Conservation (phyloP, 768 basidiomycete species). For the Pleurotus pulmonarius region DNA sequence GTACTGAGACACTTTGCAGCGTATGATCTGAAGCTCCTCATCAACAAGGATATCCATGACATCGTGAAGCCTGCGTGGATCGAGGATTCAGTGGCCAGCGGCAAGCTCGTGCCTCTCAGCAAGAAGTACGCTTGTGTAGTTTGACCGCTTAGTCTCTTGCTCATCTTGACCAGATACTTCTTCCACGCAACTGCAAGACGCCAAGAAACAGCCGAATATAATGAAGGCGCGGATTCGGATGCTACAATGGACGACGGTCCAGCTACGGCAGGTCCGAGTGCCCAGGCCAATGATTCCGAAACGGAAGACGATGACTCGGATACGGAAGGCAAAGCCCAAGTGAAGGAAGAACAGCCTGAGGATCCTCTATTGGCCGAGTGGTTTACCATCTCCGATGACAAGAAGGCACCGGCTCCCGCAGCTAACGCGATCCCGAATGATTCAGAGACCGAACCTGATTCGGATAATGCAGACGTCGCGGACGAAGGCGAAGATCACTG, state of each 20-base stretch:
- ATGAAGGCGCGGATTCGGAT: conserved; percentile 31
- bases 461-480: conserved; percentile 60
- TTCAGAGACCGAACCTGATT: conserved; percentile 64
- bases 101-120: conserved; percentile 52
- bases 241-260: conserved; percentile 13
- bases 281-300: conserved; percentile 18
- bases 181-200: conserved; percentile 65
- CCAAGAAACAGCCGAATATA: conserved; percentile 48
- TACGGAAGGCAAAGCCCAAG: conserved; percentile 14
- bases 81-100: conserved; percentile 64
- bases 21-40: conserved; percentile 65
- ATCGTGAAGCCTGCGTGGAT: conserved; percentile 84
- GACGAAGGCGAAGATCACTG: conserved; percentile 23
- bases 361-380: conserved; percentile 56
- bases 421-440: conserved; percentile 31
- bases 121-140: conserved; percentile 49
- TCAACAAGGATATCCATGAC: conserved; percentile 66
- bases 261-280: conserved; percentile 17
- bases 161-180: conserved; percentile 54
- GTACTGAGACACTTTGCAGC: conserved; percentile 32
- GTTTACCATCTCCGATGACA: conserved; percentile 49
- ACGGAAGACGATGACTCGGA: conserved; percentile 18
- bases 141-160: background rate
- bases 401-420: conserved; percentile 18
- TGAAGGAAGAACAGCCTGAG: conserved; percentile 17